A percentile compares a stretch with the other conserved stretches of the same genome.
phyloP scores from a whole-genome alignment of 2,329 filamentous ascomycete genomes.

The Exophiala bonariae region DNA sequence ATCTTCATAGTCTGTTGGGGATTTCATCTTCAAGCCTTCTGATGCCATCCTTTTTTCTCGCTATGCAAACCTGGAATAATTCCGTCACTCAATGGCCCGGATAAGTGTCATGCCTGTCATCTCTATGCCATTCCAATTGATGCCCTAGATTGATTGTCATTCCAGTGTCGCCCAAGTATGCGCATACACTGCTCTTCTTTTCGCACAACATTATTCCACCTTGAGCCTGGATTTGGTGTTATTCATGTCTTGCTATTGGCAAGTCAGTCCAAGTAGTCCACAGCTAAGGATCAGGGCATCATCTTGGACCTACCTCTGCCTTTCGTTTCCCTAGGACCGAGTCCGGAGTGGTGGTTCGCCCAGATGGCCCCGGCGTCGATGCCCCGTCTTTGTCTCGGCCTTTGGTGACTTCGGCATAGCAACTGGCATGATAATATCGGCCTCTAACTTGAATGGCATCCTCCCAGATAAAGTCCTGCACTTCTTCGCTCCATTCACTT shows the following conservation, averaged over 20 bases:
- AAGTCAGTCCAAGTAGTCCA: constrained; percentile 3
- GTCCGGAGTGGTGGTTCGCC: constrained; percentile 57
- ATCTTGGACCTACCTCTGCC: constrained; percentile 53
- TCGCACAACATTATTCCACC: constrained; percentile 26
- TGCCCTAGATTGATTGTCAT: no score
- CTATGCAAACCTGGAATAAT: no score
- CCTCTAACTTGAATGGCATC: constrained; percentile 78
- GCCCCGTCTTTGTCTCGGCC: constrained; percentile 47
- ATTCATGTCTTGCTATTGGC: constrained; percentile 14
- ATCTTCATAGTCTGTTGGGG: no score
- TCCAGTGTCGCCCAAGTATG: no score
- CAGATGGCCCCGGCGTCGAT: constrained; percentile 37
- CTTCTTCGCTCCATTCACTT: constrained; percentile 86
- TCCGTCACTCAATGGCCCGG: no score
- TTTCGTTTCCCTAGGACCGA: constrained; percentile 72
- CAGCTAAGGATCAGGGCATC: not conserved
- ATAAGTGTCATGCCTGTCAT: no score
- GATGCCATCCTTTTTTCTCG: no score
- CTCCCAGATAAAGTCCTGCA: constrained; percentile 96
- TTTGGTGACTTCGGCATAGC: constrained; percentile 77
- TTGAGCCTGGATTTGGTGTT: constrained; percentile 28
- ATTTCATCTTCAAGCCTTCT: no score
- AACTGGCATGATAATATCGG: constrained; percentile 86
- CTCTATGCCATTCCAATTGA: no score
- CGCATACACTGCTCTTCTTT: no score